These are phyloP conservation scores for Paracoccidioides lutzii DNA, from an alignment of 2,329 filamentous ascomycete species.

Conservation along the genomic window DNA sequence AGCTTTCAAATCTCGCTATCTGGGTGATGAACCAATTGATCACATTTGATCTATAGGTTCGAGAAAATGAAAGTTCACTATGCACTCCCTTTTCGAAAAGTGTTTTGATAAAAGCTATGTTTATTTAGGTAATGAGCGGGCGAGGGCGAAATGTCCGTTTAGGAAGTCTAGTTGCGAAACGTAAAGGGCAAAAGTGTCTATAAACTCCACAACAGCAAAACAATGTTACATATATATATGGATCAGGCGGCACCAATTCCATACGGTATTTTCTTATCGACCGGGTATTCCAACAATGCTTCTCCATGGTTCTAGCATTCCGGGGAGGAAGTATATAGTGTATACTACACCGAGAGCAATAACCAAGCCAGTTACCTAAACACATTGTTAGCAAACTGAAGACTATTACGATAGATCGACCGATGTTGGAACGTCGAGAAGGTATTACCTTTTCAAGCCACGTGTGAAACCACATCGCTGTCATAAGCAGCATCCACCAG, in stretches of 20 bases:
- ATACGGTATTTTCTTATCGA: conserved; percentile 14
- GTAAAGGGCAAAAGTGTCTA: background rate
- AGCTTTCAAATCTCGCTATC: conserved; percentile 27
- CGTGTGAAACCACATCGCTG: conserved; percentile 94
- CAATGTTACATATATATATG: background rate
- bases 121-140: background rate
- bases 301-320: conserved; percentile 32
- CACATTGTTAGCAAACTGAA: conserved; percentile 5
- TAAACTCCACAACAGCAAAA: conserved; percentile 1
- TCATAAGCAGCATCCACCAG: conserved; percentile 98
- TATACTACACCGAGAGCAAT: conserved; percentile 39
- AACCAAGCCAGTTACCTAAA: conserved; percentile 37
- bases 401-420: background rate
- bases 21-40: conserved; percentile 23
- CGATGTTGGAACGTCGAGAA: conserved; percentile 13
- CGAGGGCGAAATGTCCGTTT: background rate
- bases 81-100: background rate
- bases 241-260: background rate
- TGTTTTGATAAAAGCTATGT: background rate
- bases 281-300: conserved; percentile 34
- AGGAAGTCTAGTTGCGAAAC: background rate
- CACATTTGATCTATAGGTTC: background rate
- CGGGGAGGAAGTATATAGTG: conserved; percentile 39
- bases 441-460: conserved; percentile 82
- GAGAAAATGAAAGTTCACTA: background rate